phyloP scores from a whole-genome alignment of 345 rosid species.

The Syzygium aromaticum region DNA sequence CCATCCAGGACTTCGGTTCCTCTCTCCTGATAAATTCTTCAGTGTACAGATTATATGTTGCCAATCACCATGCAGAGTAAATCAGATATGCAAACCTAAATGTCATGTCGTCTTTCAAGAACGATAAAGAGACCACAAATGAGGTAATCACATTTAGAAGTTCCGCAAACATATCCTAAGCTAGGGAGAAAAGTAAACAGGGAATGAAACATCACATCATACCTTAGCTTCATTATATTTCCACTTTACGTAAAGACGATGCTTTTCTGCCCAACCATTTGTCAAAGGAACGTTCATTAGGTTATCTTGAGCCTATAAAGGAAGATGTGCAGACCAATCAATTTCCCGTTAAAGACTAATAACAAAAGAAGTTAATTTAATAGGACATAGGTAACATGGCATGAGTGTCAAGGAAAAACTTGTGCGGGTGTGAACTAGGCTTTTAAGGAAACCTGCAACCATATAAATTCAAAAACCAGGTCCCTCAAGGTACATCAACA shows the following conservation, averaged over 20 bases:
- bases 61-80: neutral
- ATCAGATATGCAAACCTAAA: neutral
- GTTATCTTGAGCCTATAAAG: conserved; percentile 90
- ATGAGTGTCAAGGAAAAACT: neutral
- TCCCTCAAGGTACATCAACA: neutral
- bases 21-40: neutral
- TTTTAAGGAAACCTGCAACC: neutral
- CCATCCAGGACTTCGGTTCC: neutral
- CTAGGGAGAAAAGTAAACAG: neutral
- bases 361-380: neutral
- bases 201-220: neutral
- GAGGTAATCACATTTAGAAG: neutral
- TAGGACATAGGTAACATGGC: neutral
- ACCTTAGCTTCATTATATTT: conserved; percentile 91
- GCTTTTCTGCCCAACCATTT: conserved; percentile 99
- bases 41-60: neutral
- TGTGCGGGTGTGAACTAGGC: neutral
- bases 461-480: neutral
- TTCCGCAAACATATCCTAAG: neutral
- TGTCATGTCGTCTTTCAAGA: neutral
- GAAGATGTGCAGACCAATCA: neutral
- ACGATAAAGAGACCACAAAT: neutral
- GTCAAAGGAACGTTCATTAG: conserved; percentile 76
- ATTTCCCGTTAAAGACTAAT: neutral
- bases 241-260: conserved; percentile 83